phyloP scores from a whole-genome alignment of 345 rosid species.

The Sonneratia caseolaris region DNA sequence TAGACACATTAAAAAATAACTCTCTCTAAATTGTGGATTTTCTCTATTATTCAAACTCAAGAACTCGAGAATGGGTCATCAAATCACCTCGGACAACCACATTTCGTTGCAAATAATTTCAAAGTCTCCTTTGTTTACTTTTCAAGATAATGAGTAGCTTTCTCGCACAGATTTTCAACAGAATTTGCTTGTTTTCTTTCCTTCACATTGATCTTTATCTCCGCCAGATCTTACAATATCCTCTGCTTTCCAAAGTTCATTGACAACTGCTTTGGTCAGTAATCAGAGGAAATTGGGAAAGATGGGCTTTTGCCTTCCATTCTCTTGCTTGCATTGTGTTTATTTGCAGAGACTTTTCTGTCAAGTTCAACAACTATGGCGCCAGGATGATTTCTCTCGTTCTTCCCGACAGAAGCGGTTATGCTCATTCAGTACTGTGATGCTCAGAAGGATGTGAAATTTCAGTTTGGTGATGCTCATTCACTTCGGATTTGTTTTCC shows the following conservation, averaged over 20 bases:
- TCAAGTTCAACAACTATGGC: conserved; percentile 50
- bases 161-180: neutral
- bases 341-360: conserved; percentile 17
- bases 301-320: neutral
- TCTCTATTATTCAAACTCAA: too few species aligned
- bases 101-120: neutral
- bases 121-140: neutral
- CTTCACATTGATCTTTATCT: neutral
- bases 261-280: neutral
- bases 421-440: neutral
- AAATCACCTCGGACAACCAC: too few species aligned
- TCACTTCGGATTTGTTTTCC: neutral
- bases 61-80: too few species aligned
- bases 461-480: neutral
- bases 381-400: conserved; percentile 50
- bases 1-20: too few species aligned
- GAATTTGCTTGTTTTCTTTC: neutral
- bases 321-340: conserved; percentile 8
- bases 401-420: conserved; percentile 51
- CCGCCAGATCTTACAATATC: neutral
- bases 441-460: neutral
- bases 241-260: neutral
- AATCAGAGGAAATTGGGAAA: neutral
- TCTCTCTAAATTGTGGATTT: too few species aligned
- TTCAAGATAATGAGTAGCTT: neutral